A percentile compares a stretch with the other conserved stretches of the same genome.
Evolutionary conservation across 2,329 filamentous ascomycete genomes (phyloP).

Genomic region (Thermochaetoides dissita): DNA sequence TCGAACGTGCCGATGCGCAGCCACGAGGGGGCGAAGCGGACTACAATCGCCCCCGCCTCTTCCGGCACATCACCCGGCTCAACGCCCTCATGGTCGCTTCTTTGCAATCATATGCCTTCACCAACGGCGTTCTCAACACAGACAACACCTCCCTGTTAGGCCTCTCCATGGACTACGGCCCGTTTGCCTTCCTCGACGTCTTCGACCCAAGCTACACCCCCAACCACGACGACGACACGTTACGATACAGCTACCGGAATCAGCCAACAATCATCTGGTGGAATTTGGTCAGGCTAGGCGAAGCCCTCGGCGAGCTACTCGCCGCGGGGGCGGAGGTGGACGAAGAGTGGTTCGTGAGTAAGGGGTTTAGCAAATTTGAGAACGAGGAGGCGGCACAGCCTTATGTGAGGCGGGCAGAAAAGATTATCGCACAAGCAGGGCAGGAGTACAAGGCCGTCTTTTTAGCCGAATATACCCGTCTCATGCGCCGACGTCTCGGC

Average conservation of each 20-base stretch:
- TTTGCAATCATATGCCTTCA: conserved; percentile 99
- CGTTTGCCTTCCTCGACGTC: conserved; percentile 94
- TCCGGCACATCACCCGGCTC: conserved; percentile 70
- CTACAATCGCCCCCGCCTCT: no score
- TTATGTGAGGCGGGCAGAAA: conserved; percentile 70
- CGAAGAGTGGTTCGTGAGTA: conserved; percentile 51
- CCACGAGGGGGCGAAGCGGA: no score
- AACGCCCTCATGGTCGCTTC: conserved; percentile 81
- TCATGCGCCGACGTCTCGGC: conserved; percentile 72
- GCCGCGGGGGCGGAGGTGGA: conserved; percentile 65
- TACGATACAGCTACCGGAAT: conserved; percentile 84
- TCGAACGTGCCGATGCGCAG: no score
- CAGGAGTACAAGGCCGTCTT: conserved; percentile 86
- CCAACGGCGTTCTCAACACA: conserved; percentile 95
- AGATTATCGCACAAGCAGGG: conserved; percentile 62
- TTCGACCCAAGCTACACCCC: conserved; percentile 92
- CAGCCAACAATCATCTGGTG: conserved; percentile 97
- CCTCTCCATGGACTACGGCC: conserved; percentile 84
- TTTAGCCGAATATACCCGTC: conserved; percentile 70
- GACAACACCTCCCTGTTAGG: conserved; percentile 91
- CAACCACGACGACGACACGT: conserved; percentile 82
- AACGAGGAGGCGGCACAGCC: conserved; percentile 47
- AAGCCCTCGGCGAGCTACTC: conserved; percentile 76
- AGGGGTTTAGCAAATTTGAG: conserved; percentile 41
- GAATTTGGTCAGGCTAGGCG: conserved; percentile 86